Base-by-base conservation (phyloP, 495 filamentous ascomycete species). In the Penicillium taxi region DNA sequence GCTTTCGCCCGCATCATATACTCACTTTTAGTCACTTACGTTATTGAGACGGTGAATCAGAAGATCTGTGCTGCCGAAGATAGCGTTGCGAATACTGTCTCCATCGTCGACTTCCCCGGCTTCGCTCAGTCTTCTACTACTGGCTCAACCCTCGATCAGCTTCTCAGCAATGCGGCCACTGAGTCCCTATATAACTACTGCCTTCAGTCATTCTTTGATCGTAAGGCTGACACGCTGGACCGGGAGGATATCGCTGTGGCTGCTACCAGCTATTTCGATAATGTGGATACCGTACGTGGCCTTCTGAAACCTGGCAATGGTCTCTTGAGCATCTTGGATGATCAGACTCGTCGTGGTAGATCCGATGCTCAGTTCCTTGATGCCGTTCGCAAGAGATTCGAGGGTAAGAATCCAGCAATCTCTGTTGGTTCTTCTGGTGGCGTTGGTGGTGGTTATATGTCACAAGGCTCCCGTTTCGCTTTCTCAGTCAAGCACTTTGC, bases 401-500 rank as follows among this genome's bases (percentile, higher is more conserved):
- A 95, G 42, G 81, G 82, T 50, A 94, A 91, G 59, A 95, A 93
- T 56, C 79, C 86, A 1, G 86, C 89, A 34, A 94, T 98, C 42
- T 64, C 72, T 7, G 85, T 91, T 1, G 78, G 78, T 19, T 73
- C 70, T 21, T 60, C 80, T 2, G 82, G 75, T 39, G 81, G 82
- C 3, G 83, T 84, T 29, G 84, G 78, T 61, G 89, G 77, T 61
- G 88, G 89, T 47, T 90, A 90, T 60, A 63, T 77, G n/a, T 83
- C 88, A 1, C 74, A 82, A 38, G 86, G 84, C 47, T 72, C 75
- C 2, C 70, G 78, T 0, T 81, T 86, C 6, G 75, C 76, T 11
- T 96, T 96, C 58, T 87, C 86, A 1, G 78, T 98, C 40, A 88
- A 83, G 50, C 91, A 98, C 61, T 98, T 88, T 55, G 89, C 89